phyloP scores from a whole-genome alignment of 495 filamentous ascomycete species.

The Chaetomium fimeti region DNA sequence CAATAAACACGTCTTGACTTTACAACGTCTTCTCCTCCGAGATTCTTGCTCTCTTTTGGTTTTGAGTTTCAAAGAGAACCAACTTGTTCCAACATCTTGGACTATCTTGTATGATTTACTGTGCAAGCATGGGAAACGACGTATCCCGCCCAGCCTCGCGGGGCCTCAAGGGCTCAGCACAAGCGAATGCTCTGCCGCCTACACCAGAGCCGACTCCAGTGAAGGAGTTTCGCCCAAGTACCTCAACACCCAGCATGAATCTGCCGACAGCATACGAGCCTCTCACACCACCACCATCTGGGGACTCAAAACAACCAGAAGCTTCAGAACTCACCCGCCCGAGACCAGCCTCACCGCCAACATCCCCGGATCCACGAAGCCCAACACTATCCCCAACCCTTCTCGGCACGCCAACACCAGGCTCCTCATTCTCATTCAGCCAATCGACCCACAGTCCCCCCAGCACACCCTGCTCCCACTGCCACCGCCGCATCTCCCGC shows the following conservation, averaged over 20 bases:
- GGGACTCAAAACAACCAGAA: neutral
- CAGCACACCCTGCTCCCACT: slow-evolving; percentile 10
- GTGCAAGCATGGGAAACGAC: slow-evolving; percentile 5
- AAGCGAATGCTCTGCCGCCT: neutral
- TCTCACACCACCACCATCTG: slow-evolving; percentile 5
- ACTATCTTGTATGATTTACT: too few relatives aligned
- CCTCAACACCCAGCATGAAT: neutral
- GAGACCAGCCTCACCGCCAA: slow-evolving; percentile 1
- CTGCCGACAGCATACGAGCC: neutral
- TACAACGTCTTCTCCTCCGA: neutral
- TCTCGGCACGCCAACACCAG: neutral
- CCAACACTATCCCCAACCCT: neutral
- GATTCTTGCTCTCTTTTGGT: neutral
- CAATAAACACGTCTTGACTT: neutral
- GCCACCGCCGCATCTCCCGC: slow-evolving; percentile 5
- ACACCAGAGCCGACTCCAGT: slow-evolving; percentile 3
- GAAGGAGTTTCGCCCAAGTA: neutral
- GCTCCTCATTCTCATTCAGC: neutral
- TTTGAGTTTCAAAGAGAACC: neutral
- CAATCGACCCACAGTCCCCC: neutral
- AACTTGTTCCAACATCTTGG: neutral
- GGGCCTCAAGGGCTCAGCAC: neutral
- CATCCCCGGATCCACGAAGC: neutral
- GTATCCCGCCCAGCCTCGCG: neutral
- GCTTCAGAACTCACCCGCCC: neutral